Percentiles rank a stretch among this genome's conserved stretches.
Evolutionary conservation across 352 stramenopile genomes (phyloP).

Genomic region (Phytophthora capsici): DNA sequence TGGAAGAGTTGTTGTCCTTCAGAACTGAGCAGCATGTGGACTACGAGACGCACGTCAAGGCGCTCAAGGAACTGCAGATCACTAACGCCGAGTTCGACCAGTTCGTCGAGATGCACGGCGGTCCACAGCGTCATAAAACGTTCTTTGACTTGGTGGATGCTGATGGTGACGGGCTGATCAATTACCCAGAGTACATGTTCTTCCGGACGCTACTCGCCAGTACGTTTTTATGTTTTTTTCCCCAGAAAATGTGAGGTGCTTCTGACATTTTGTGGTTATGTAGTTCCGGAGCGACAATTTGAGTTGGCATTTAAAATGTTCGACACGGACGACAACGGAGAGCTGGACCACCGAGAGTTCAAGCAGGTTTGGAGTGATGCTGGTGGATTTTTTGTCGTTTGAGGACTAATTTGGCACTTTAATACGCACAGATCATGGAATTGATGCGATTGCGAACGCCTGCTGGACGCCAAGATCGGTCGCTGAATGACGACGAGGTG

Average conservation of each 20-base stretch:
- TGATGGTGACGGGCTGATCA: conserved; percentile 88
- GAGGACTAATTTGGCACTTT: background rate
- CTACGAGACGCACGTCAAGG: conserved; percentile 87
- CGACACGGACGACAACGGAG: conserved; percentile 81
- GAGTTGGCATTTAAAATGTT: conserved; percentile 93
- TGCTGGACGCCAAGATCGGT: conserved; percentile 80
- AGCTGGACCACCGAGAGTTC: conserved; percentile 86
- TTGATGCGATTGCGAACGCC: conserved; percentile 82
- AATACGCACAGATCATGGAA: conserved; percentile 74
- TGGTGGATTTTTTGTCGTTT: background rate
- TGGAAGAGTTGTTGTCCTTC: conserved; percentile 63
- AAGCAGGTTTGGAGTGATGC: conserved; percentile 56
- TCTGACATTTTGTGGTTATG: background rate
- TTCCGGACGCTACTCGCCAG: conserved; percentile 88
- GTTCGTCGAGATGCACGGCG: conserved; percentile 75
- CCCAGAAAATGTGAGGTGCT: background rate
- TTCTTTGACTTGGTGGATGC: conserved; percentile 89
- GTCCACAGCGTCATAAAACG: conserved; percentile 61
- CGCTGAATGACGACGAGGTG: conserved; percentile 74
- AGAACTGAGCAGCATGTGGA: conserved; percentile 68
- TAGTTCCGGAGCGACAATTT: conserved; percentile 87
- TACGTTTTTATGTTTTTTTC: conserved; percentile 26
- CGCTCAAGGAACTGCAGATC: conserved; percentile 73
- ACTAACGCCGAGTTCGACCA: conserved; percentile 86
- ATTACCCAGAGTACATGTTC: conserved; percentile 91